These are phyloP conservation scores for Phyllostachys edulis DNA, from an alignment of 176 grass and related monocot species.

Conservation along the genomic window DNA sequence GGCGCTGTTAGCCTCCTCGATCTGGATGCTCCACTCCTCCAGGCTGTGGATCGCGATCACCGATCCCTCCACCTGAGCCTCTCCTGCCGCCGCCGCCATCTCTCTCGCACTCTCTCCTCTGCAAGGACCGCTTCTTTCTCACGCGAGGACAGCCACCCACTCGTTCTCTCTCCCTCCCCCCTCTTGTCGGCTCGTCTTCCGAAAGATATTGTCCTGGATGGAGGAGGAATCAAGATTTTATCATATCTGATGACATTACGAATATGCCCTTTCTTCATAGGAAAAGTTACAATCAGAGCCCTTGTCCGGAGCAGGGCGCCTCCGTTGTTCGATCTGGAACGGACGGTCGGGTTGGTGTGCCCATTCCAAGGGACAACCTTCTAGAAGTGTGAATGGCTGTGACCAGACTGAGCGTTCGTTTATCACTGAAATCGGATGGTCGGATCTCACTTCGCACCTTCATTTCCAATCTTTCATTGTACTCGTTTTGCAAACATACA, in stretches of 20 bases:
- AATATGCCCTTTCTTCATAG: background rate
- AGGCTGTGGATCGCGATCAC: constrained; percentile 69
- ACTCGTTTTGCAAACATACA: no score
- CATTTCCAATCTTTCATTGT: no score
- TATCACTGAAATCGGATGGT: no score
- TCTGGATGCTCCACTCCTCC: constrained; percentile 67
- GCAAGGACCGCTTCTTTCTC: constrained; percentile 17
- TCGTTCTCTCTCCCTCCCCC: background rate
- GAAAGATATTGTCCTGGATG: constrained; percentile 17
- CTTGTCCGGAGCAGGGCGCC: background rate
- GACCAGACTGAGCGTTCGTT: no score
- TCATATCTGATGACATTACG: background rate
- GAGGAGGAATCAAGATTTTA: constrained; percentile 3
- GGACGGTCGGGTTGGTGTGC: background rate
- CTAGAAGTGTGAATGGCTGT: background rate
- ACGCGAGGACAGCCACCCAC: background rate
- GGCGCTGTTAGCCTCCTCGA: constrained; percentile 63
- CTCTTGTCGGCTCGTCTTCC: background rate
- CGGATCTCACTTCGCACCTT: no score
- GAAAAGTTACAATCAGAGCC: background rate
- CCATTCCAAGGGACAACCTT: background rate
- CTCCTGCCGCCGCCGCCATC: background rate
- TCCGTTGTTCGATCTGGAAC: background rate
- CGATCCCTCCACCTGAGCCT: background rate
- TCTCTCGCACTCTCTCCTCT: background rate